Base-by-base conservation (phyloP, 2,329 filamentous ascomycete genomes). In the Sporothrix curviconia region DNA sequence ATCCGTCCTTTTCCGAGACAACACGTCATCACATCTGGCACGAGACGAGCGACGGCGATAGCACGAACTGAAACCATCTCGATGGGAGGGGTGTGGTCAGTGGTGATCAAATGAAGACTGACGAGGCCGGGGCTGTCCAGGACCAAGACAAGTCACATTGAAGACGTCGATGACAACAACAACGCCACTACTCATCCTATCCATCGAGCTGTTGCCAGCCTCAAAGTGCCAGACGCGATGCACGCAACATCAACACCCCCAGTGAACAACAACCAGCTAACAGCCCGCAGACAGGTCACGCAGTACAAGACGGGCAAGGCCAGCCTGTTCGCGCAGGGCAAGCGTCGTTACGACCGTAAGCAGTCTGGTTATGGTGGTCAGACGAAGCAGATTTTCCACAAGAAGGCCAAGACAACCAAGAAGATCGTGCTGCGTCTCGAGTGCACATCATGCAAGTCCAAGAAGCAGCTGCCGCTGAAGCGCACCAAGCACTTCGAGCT, bases 401-500 rank as follows among this genome's bases (percentile, higher is more conserved):
- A 97, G 88, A 97, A 96, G 84, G 94, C 94, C 68, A 99, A 99
- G 89, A 99, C 94, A 69, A 99, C 94, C 76, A 99, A 99, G 90
- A 99, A 99, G 88, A 89, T 99, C 71, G 95, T 99, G 72, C 82
- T 99, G 78, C 87, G 94, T 82, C 81, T 99, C 78, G 94, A 99
- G 79, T 99, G 94, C 84, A 92, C 90, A 74, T 77, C 80, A 69
- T 99, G 94, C 90, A 97, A 97, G 89, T 87, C 90, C 76, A 97
- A 96, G 88, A 86, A 86, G 78, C 91, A 99, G 83, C 84, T 99
- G 74, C 85, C 94, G 69, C 83, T 99, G 78, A 99, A 99, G 89
- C 90, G 94, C 76, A 99, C 94, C 91, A 99, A 99, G 89, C 94
- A 99, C 86, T 99, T 99, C 81, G 94, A 99, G 84, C 83, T 99